Evolutionary conservation across 768 basidiomycete species (phyloP).

Genomic region (Mycena pura): DNA sequence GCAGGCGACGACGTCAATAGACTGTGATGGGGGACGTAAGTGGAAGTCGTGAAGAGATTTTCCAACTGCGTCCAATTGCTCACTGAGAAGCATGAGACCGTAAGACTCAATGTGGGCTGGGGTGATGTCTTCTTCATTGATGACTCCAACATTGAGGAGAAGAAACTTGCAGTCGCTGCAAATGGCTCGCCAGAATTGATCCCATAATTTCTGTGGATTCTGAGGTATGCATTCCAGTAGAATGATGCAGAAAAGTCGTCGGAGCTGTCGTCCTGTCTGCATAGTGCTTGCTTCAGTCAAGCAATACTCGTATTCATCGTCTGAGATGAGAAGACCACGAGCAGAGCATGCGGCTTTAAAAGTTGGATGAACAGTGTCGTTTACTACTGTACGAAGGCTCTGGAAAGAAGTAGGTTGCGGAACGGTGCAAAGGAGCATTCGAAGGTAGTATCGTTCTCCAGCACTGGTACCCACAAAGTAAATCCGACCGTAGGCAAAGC

Average conservation of each 20-base stretch:
- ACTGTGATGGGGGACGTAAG: not conserved
- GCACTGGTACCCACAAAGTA: no score
- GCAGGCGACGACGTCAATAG: not conserved
- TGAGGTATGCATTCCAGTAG: not conserved
- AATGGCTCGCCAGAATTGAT: not conserved
- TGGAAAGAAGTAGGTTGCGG: no score
- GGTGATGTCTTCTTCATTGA: not conserved
- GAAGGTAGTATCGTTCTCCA: no score
- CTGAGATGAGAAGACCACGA: no score
- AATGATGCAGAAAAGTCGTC: conserved; percentile 41
- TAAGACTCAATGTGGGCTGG: not conserved
- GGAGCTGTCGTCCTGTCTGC: conserved; percentile 39
- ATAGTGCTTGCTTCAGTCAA: conserved; percentile 44
- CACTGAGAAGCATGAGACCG: not conserved
- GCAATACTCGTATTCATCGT: no score
- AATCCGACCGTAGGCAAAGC: no score
- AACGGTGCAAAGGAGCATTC: no score
- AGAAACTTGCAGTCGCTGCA: not conserved
- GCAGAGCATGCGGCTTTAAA: no score
- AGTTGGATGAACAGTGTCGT: no score
- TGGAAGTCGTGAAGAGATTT: conserved; percentile 23
- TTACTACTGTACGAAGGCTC: no score
- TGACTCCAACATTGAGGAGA: not conserved
- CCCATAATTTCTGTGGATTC: not conserved
- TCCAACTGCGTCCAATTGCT: not conserved